Evolutionary conservation across 768 basidiomycete genomes (phyloP).

Genomic region (Nevesoporus exiguus): DNA sequence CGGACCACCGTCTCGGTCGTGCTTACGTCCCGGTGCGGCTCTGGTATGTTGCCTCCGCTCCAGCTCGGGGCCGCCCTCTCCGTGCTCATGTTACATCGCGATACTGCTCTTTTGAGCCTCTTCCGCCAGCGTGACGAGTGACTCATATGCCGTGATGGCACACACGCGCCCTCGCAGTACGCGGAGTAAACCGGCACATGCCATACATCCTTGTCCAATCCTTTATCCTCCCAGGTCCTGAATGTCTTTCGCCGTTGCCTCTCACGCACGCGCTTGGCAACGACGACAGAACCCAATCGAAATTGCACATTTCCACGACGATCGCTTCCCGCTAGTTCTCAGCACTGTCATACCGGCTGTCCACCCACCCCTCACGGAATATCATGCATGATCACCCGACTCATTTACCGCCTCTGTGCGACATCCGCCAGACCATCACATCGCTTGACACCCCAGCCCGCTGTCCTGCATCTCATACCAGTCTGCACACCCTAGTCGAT

Average conservation of each 20-base stretch:
- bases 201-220: not conserved
- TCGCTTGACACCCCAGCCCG: too few species aligned
- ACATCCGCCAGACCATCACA: not conserved
- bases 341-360: not conserved
- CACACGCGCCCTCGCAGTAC: not conserved
- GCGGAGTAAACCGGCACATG: slow-evolving; percentile 20
- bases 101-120: not conserved
- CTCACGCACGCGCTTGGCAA: slow-evolving; percentile 13
- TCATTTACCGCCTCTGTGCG: not conserved
- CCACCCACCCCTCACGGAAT: not conserved
- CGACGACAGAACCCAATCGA: slow-evolving; percentile 6
- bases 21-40: not conserved
- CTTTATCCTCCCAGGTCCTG: not conserved
- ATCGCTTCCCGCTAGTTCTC: slow-evolving; percentile 7
- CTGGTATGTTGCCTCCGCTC: not conserved
- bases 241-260: not conserved
- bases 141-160: slow-evolving; percentile 4
- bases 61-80: not conserved
- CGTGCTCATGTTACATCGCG: not conserved
- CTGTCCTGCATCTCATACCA: too few species aligned
- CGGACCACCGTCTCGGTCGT: not conserved
- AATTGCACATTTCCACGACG: slow-evolving; percentile 18
- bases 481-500: not conserved
- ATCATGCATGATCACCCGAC: not conserved
- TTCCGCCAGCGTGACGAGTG: not conserved